These are phyloP conservation scores for Chrysoporthe puriensis DNA, from an alignment of 2,329 filamentous ascomycete species.

Conservation along the genomic window DNA sequence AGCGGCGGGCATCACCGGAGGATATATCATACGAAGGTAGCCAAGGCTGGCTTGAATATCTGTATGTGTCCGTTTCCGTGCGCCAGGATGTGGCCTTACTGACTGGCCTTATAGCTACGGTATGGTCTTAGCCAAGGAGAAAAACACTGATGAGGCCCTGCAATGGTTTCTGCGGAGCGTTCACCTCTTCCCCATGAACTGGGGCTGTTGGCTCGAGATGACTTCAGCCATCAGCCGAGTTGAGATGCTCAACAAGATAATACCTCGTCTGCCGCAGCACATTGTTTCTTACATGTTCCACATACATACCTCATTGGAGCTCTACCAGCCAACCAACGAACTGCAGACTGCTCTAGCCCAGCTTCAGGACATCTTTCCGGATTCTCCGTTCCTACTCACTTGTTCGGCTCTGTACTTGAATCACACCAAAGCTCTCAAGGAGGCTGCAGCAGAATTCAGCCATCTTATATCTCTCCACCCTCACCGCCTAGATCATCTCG, in stretches of 20 bases:
- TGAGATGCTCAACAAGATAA: constrained; percentile 78
- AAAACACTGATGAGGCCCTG: constrained; percentile 84
- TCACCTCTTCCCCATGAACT: constrained; percentile 90
- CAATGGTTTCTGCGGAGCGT: constrained; percentile 88
- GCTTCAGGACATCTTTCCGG: constrained; percentile 82
- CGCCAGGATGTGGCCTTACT: not conserved
- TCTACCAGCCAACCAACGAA: constrained; percentile 81
- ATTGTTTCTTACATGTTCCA: constrained; percentile 95
- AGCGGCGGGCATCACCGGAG: constrained; percentile 58
- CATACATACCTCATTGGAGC: constrained; percentile 85
- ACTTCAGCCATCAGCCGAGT: constrained; percentile 76
- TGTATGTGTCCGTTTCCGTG: constrained; percentile 43
- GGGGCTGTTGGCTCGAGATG: constrained; percentile 96
- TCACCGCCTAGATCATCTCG: constrained; percentile 81
- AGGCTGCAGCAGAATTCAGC: constrained; percentile 70
- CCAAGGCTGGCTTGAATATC: constrained; percentile 92
- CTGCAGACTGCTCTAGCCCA: constrained; percentile 77
- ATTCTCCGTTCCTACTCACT: constrained; percentile 85
- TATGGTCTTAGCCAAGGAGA: constrained; percentile 85
- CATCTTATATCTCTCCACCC: constrained; percentile 77
- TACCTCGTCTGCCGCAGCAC: constrained; percentile 78
- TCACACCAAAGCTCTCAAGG: constrained; percentile 81
- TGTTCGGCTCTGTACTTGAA: constrained; percentile 88
- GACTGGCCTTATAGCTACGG: constrained; percentile 65
- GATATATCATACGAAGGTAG: constrained; percentile 61